Evolutionary conservation across 352 stramenopile species (phyloP).

Genomic region (Blastocystis sp.): DNA sequence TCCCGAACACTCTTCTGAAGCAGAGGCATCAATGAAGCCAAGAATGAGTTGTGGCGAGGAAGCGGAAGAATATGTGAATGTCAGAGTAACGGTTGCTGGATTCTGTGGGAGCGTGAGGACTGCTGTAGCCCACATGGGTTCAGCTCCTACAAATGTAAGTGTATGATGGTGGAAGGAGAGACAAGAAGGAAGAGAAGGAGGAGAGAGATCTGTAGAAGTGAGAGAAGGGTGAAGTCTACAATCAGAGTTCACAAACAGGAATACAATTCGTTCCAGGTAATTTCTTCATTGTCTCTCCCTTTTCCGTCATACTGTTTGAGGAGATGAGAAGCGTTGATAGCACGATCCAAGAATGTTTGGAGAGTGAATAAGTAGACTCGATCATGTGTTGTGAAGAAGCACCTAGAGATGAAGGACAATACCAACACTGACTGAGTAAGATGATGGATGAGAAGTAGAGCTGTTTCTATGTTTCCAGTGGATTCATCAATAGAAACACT

Average conservation of each 20-base stretch:
- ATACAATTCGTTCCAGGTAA: neutral
- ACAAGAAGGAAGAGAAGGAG: neutral
- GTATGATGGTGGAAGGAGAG: neutral
- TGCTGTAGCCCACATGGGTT: neutral
- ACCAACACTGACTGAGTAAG: neutral
- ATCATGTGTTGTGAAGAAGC: slow-evolving; percentile 24
- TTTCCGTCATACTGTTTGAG: neutral
- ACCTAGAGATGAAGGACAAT: neutral
- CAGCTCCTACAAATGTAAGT: neutral
- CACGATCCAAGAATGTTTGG: slow-evolving; percentile 29
- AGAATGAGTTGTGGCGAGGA: neutral
- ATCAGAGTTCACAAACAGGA: neutral
- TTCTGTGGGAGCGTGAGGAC: neutral
- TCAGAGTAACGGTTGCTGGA: neutral
- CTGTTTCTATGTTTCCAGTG: neutral
- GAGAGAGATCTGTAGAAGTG: neutral
- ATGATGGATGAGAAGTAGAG: neutral
- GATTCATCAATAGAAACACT: neutral
- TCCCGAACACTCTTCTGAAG: neutral
- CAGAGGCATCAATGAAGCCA: slow-evolving; percentile 12
- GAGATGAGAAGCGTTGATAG: neutral
- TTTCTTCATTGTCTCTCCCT: neutral
- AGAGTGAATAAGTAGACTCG: slow-evolving; percentile 21
- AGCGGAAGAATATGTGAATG: neutral
- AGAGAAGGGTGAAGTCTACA: neutral